Percentiles rank a stretch among this genome's conserved stretches.
Conservation (phyloP, 208 protist genomes). For the Crithidia acanthocephali region DNA sequence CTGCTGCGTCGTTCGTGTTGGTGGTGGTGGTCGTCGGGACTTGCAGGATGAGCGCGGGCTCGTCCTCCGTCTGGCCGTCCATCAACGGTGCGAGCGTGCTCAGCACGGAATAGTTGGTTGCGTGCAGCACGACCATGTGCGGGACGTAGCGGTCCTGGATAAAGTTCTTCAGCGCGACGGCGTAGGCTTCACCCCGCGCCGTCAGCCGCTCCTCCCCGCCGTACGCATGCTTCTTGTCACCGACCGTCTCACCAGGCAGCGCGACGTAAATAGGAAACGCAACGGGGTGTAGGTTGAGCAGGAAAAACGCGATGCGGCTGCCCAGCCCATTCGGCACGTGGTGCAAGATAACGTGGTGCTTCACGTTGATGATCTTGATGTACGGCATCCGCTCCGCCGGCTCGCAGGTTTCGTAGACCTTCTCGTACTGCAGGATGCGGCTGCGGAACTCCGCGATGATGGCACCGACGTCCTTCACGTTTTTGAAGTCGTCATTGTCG, state of each 20-base stretch:
- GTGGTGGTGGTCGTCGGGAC: background rate
- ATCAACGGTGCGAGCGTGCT: conserved; percentile 72
- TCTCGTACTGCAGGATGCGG: conserved; percentile 88
- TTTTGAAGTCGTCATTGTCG: conserved; percentile 92
- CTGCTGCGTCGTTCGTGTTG: background rate
- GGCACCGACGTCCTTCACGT: conserved; percentile 72
- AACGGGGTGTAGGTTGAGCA: conserved; percentile 90
- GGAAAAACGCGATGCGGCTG: conserved; percentile 86
- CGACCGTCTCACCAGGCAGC: conserved; percentile 80
- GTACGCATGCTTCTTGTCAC: conserved; percentile 67
- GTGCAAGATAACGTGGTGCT: conserved; percentile 87
- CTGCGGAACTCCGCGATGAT: conserved; percentile 84
- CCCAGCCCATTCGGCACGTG: conserved; percentile 71
- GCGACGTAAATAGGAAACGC: conserved; percentile 87
- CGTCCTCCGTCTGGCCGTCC: conserved; percentile 33
- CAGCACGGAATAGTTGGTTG: conserved; percentile 76
- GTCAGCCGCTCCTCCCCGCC: conserved; percentile 83
- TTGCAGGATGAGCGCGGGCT: conserved; percentile 5
- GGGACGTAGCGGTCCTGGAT: conserved; percentile 84
- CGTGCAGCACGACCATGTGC: conserved; percentile 87
- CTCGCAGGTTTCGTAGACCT: conserved; percentile 88
- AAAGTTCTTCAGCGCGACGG: conserved; percentile 71
- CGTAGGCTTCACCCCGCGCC: conserved; percentile 60
- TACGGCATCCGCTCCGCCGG: conserved; percentile 64
- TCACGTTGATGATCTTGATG: conserved; percentile 92